Percentiles rank a stretch among this genome's conserved stretches.
These are phyloP conservation scores for Pichia kluyveri DNA, from an alignment of 805 yeast species.

Conservation along the genomic window DNA sequence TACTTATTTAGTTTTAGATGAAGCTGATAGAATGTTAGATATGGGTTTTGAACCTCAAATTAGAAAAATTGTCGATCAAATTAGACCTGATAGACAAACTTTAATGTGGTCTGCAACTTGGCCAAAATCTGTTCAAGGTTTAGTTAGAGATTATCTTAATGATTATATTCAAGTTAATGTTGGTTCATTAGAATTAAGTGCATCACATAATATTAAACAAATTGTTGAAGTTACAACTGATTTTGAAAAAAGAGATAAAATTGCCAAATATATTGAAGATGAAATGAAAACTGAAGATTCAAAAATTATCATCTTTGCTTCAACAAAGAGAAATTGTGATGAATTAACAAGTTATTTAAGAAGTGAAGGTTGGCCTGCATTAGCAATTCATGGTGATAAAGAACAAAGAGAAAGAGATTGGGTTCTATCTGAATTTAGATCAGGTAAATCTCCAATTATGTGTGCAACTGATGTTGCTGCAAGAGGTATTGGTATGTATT, in stretches of 20 bases:
- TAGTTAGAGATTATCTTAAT: conserved; percentile 83
- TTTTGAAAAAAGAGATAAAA: conserved; percentile 89
- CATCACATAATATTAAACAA: conserved; percentile 94
- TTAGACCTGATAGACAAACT: conserved; percentile 99
- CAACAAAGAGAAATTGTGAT: conserved; percentile 98
- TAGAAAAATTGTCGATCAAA: conserved; percentile 91
- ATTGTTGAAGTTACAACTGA: conserved; percentile 84
- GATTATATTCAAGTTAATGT: conserved; percentile 95
- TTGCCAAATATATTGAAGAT: conserved; percentile 70
- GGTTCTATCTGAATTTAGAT: conserved; percentile 89
- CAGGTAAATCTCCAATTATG: conserved; percentile 92
- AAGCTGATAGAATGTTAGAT: conserved; percentile 99
- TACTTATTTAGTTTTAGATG: conserved; percentile 93
- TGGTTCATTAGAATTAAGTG: conserved; percentile 93
- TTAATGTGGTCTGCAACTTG: conserved; percentile 99
- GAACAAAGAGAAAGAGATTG: conserved; percentile 98
- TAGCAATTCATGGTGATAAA: conserved; percentile 98
- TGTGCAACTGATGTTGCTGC: conserved; percentile 99
- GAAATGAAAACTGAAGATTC: conserved; percentile 66
- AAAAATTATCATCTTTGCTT: conserved; percentile 81
- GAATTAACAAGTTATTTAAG: conserved; percentile 86
- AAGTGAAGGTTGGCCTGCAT: conserved; percentile 97
- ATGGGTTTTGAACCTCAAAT: conserved; percentile 99
- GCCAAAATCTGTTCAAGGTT: conserved; percentile 95
- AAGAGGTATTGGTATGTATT: conserved; percentile 96